Conservation (phyloP, 108 stramenopile species). For the Cyclotella distinguenda region DNA sequence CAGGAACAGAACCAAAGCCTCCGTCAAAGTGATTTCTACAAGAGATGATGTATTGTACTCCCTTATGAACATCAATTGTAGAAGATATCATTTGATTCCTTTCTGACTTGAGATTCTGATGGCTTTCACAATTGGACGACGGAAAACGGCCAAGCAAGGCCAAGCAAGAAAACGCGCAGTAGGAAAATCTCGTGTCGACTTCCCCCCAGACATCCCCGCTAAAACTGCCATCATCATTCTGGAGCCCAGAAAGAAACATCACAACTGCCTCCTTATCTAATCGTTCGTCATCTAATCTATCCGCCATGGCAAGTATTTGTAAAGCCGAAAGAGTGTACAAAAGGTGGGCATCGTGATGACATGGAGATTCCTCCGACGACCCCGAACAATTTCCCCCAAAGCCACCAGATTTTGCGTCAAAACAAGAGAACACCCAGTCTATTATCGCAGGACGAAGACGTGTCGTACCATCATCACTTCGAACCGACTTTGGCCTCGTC, state of each 20-base stretch:
- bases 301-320: constrained; percentile 93
- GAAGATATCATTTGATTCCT: constrained; percentile 1
- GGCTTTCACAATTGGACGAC: constrained; percentile 15
- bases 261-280: constrained; percentile 58
- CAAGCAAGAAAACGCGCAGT: constrained; percentile 90
- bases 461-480: constrained; percentile 20
- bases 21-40: constrained; percentile 97
- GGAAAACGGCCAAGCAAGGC: constrained; percentile 70
- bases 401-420: constrained; percentile 73
- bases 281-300: constrained; percentile 54
- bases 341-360: constrained; percentile 93
- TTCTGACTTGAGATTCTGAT: neutral
- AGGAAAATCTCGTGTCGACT: constrained; percentile 97
- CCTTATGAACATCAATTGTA: constrained; percentile 62
- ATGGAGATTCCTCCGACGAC: neutral
- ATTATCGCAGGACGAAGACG: constrained; percentile 60
- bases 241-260: constrained; percentile 80
- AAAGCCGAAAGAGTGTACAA: constrained; percentile 96
- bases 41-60: constrained; percentile 72
- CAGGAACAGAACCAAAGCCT: constrained; percentile 93
- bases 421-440: constrained; percentile 93
- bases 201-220: constrained; percentile 96
- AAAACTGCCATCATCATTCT: constrained; percentile 96
- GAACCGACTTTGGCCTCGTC: constrained; percentile 1
- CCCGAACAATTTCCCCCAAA: constrained; percentile 89